These are phyloP conservation scores for Allium cepa DNA, from an alignment of 106 monocot genomes.

Conservation along the genomic window DNA sequence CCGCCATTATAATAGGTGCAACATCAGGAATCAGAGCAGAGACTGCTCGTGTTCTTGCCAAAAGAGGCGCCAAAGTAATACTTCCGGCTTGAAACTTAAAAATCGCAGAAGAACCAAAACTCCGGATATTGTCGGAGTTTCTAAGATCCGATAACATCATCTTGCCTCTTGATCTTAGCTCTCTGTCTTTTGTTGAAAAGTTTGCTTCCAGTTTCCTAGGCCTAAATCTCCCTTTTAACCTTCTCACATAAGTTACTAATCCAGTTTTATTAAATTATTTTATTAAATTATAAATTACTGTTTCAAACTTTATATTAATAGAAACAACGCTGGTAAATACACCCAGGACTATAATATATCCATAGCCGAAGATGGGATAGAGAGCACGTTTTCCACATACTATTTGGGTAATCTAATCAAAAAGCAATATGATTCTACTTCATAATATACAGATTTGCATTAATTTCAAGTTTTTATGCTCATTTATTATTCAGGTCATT, in stretches of 20 bases:
- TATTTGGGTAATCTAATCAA: slow-evolving; percentile 43
- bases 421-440: no score
- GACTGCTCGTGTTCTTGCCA: slow-evolving; percentile 82
- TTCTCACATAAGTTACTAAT: slow-evolving; percentile 51
- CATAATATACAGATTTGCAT: no score
- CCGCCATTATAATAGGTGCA: slow-evolving; percentile 60
- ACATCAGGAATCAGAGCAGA: slow-evolving; percentile 93
- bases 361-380: slow-evolving; percentile 77
- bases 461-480: no score
- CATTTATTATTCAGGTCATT: slow-evolving; percentile 21
- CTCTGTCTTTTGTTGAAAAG: slow-evolving; percentile 60
- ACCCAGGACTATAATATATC: slow-evolving; percentile 45
- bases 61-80: slow-evolving; percentile 70
- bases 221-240: slow-evolving; percentile 77
- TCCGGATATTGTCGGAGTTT: slow-evolving; percentile 41
- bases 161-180: slow-evolving; percentile 88
- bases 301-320: slow-evolving; percentile 7
- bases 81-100: slow-evolving; percentile 68
- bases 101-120: slow-evolving; percentile 47
- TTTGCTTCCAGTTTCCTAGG: slow-evolving; percentile 69
- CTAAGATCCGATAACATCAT: slow-evolving; percentile 61
- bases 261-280: neutral
- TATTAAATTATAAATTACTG: no score
- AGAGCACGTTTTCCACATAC: slow-evolving; percentile 95
- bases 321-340: slow-evolving; percentile 97